Conservation (phyloP, 371 early-diverging fungal species). For the Rhizopus arrhizus region DNA sequence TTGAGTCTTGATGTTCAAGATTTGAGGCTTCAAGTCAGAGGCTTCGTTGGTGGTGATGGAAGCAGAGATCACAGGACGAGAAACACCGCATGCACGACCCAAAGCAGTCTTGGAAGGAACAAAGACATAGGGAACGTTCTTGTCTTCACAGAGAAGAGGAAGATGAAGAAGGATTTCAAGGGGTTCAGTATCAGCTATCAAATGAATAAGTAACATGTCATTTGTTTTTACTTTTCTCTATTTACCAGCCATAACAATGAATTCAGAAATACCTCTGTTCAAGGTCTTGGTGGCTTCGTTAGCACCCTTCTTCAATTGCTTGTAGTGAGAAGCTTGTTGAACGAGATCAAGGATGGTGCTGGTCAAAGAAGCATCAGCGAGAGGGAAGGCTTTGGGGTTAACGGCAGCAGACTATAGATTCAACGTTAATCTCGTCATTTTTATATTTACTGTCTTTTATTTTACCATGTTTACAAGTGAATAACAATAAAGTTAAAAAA, state of each 20-base stretch:
- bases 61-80: conserved; percentile 91
- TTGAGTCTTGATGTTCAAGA: conserved; percentile 85
- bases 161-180: conserved; percentile 97
- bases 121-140: conserved; percentile 99
- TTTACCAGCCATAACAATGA: conserved; percentile 94
- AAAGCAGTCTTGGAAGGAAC: conserved; percentile 96
- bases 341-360: conserved; percentile 95
- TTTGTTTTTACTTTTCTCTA: background rate
- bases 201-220: conserved; percentile 5
- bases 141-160: conserved; percentile 98
- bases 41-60: conserved; percentile 97
- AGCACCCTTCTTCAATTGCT: conserved; percentile 99
- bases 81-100: conserved; percentile 98
- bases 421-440: no score
- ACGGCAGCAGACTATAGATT: conserved; percentile 12
- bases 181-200: conserved; percentile 93
- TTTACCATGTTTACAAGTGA: no score
- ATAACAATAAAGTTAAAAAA: no score
- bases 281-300: conserved; percentile 99
- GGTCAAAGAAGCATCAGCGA: conserved; percentile 90
- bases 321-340: conserved; percentile 97
- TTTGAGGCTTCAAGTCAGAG: conserved; percentile 92
- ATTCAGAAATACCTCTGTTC: conserved; percentile 98
- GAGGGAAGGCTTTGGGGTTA: conserved; percentile 89
- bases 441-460: no score